Evolutionary conservation across 108 stramenopile genomes (phyloP).

Genomic region (Mayamaea pseudoterrestris): DNA sequence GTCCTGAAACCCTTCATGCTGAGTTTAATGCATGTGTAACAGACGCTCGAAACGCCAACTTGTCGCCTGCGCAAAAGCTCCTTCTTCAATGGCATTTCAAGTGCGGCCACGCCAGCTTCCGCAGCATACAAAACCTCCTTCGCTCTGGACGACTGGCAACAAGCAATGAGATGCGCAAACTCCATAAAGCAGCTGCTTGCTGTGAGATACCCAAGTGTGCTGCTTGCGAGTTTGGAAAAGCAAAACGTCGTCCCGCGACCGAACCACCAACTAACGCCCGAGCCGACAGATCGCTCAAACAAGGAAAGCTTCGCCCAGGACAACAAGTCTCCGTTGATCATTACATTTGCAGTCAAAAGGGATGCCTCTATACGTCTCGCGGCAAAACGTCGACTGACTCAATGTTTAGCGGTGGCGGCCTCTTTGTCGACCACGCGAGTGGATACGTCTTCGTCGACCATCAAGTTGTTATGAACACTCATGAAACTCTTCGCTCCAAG

Average conservation of each 20-base stretch:
- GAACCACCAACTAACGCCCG: background rate
- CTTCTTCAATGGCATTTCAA: too few relatives aligned
- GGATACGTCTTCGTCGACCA: background rate
- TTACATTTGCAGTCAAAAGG: conserved; percentile 9
- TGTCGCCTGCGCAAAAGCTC: too few relatives aligned
- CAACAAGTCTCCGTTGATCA: conserved; percentile 25
- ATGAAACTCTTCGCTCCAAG: conserved; percentile 1
- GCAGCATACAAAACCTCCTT: too few relatives aligned
- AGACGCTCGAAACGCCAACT: too few relatives aligned
- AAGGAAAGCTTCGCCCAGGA: conserved; percentile 15
- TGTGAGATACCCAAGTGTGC: conserved; percentile 4
- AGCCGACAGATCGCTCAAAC: background rate
- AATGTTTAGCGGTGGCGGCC: conserved; percentile 13
- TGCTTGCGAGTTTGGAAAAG: conserved; percentile 9
- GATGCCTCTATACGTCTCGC: conserved; percentile 11
- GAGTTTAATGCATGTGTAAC: too few relatives aligned
- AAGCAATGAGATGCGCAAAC: too few relatives aligned
- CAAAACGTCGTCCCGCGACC: background rate
- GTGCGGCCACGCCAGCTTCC: too few relatives aligned
- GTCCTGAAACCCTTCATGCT: too few relatives aligned
- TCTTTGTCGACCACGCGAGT: conserved; percentile 21
- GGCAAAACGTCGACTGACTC: conserved; percentile 11
- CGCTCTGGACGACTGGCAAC: too few relatives aligned
- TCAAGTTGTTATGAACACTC: conserved; percentile 1
- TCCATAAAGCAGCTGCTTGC: background rate